These are phyloP conservation scores for Talaromyces atroroseus DNA, from an alignment of 2,329 filamentous ascomycete species.

Conservation along the genomic window DNA sequence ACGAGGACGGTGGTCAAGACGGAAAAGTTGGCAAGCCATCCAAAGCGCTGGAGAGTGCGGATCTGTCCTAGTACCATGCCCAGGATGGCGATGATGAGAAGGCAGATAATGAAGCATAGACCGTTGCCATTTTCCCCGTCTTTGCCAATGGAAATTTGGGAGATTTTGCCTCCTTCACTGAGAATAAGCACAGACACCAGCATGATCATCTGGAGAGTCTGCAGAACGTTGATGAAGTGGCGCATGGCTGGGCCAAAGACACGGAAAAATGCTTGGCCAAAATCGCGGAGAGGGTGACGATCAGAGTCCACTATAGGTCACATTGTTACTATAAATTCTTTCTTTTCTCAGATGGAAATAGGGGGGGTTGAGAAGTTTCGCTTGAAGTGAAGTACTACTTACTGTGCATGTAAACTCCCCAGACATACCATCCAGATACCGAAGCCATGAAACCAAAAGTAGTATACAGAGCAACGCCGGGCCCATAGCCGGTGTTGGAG, in stretches of 20 bases:
- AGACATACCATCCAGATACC: neutral
- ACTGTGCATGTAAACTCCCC: neutral
- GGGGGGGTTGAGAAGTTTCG: too few relatives aligned
- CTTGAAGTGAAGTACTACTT: neutral
- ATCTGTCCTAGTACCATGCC: slow-evolving; percentile 54
- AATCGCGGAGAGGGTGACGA: slow-evolving; percentile 43
- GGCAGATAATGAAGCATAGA: slow-evolving; percentile 51
- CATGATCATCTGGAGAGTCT: slow-evolving; percentile 41
- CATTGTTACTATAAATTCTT: neutral
- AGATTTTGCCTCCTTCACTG: slow-evolving; percentile 50
- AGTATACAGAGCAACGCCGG: neutral
- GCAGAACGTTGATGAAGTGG: slow-evolving; percentile 45
- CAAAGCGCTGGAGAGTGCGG: slow-evolving; percentile 50
- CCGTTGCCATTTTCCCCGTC: slow-evolving; percentile 17
- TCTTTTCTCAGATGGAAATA: neutral
- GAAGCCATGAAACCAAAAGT: neutral
- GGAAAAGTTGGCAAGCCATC: slow-evolving; percentile 47
- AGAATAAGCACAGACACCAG: slow-evolving; percentile 38
- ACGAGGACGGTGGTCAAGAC: neutral
- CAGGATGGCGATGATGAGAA: slow-evolving; percentile 46
- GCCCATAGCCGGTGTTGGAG: neutral
- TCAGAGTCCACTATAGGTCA: slow-evolving; percentile 36
- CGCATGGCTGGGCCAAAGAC: slow-evolving; percentile 42
- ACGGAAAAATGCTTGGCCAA: slow-evolving; percentile 46
- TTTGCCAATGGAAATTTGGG: slow-evolving; percentile 43